Evolutionary conservation across 1,139 yeast genomes (phyloP), one percentile per base, ranked within the genome.

Genomic region (Hansenula lynferdii): DNA sequence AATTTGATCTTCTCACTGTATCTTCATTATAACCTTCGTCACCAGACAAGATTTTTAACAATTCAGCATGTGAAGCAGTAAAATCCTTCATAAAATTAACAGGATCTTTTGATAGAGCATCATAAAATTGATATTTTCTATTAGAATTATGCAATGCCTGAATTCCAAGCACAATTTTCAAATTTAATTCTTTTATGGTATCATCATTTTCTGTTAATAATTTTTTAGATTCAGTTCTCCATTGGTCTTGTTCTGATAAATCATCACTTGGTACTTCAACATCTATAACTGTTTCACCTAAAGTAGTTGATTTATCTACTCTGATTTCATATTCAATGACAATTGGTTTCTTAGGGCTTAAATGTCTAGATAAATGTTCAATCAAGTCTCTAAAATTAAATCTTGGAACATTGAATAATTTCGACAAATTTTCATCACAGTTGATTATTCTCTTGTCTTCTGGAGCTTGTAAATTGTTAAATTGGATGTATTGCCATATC

Each of bases 1-100:
- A 89, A 28, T 81, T 76, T 8, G 95, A 78, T 52, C 82, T 77
- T 65, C 98, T 77, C 3, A 87, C 96, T 23, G 78, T 69, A 57
- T 92, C 97, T 61, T 90, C 97, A 56, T 85, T 87, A 60, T 85
- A 85, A 9, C 94, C 89, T 51, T 85, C 90, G 58, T 90, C 97
- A 24, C 94, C 86, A 51, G 83, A 75, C 47, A 87, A 72, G 14
- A 87, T 80, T 41, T 54, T 54, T 53, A 86, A 69, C 36, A 90
- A 83, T 45, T 84, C 80, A 28, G 86, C 71, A 57, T 87, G 94
- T 18, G 85, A 75, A 37, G 77, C 80, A 37, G 80, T 65, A 83
- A 94, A 87, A 36, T 77, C 71, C 42, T 81, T 70, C 48, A 92
- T 64, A 51, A 89, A 87, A 25, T 72, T 74, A 4, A 79, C 82